phyloP scores from a whole-genome alignment of 2,329 filamentous ascomycete species.

The Monosporascus sp. region DNA sequence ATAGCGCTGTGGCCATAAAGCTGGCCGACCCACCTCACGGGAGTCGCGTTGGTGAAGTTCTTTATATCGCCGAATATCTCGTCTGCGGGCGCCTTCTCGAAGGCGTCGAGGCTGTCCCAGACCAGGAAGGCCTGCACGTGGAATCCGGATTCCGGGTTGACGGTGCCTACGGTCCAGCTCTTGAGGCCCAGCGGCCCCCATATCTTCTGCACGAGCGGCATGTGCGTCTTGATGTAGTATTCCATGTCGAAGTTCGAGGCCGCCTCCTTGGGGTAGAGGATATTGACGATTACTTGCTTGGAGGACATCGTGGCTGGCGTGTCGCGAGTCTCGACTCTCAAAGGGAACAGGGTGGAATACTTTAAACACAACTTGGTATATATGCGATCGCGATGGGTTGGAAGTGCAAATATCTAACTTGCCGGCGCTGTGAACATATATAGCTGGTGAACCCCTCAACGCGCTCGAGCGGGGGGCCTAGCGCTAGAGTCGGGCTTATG shows the following conservation, averaged over 20 bases:
- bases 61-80: conserved; percentile 26
- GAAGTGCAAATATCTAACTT: too few relatives aligned
- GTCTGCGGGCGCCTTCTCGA: conserved; percentile 13
- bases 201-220: conserved; percentile 35
- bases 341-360: too few relatives aligned
- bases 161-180: conserved; percentile 27
- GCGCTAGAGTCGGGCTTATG: too few relatives aligned
- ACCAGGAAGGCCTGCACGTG: conserved; percentile 24
- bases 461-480: too few relatives aligned
- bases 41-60: conserved; percentile 25
- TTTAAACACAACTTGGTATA: too few relatives aligned
- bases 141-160: conserved; percentile 17
- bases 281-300: conserved; percentile 15
- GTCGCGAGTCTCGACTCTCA: too few relatives aligned
- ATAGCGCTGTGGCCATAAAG: background rate
- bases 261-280: conserved; percentile 33
- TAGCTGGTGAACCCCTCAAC: too few relatives aligned
- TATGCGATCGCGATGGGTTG: too few relatives aligned
- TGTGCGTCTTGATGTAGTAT: conserved; percentile 43
- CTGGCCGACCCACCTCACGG: conserved; percentile 11
- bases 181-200: conserved; percentile 37
- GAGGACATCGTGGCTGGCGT: background rate
- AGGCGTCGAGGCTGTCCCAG: conserved; percentile 22
- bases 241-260: conserved; percentile 41
- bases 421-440: too few relatives aligned